phyloP scores from a whole-genome alignment of 176 grass and related monocot genomes.

The Avena atlantica region DNA sequence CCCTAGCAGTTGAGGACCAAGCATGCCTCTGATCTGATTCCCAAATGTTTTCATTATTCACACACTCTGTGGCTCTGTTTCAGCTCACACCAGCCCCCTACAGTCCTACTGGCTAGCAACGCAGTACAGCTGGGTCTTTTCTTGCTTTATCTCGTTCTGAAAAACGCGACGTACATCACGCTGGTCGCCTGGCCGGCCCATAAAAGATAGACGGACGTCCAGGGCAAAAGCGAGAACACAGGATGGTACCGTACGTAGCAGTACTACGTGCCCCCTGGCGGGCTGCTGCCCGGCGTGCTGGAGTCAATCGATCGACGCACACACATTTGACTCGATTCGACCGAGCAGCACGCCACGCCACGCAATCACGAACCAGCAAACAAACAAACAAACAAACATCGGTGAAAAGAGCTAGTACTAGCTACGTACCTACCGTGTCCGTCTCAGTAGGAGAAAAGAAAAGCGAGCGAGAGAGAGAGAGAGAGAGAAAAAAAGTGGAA shows the following conservation, averaged over 20 bases:
- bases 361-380: background rate
- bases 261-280: background rate
- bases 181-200: conserved; percentile 8
- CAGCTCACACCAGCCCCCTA: too few relatives aligned
- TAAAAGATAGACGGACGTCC: background rate
- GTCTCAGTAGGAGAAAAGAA: background rate
- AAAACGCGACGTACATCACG: background rate
- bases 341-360: background rate
- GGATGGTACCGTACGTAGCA: background rate
- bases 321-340: background rate
- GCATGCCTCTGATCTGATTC: too few relatives aligned
- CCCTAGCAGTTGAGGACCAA: too few relatives aligned
- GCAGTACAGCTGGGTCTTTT: background rate
- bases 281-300: background rate
- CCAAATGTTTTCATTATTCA: too few relatives aligned
- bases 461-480: background rate
- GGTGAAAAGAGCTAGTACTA: conserved; percentile 6
- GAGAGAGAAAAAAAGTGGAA: conserved; percentile 15
- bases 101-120: too few relatives aligned
- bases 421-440: background rate
- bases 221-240: background rate
- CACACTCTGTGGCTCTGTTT: too few relatives aligned
- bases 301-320: conserved; percentile 14
- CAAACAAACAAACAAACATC: background rate
- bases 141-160: background rate